Evolutionary conservation across 768 basidiomycete genomes (phyloP), one percentile per base, ranked within the genome.

Genomic region (Boletus subparvulus): DNA sequence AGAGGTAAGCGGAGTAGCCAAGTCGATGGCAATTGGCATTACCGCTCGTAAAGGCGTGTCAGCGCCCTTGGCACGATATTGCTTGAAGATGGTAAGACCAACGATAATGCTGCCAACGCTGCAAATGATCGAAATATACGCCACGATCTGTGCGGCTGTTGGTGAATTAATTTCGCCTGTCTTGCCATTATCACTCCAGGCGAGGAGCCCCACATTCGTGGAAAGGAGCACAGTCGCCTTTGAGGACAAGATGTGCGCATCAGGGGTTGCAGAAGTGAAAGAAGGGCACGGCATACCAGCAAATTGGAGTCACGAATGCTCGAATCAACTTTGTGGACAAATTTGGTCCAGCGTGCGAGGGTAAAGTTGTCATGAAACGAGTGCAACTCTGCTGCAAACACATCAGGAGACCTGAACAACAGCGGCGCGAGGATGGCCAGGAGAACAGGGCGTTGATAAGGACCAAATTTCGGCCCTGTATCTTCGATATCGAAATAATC

Each of bases 221-320:
- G 48, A 50, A n/a, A 71, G 43, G 6, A 71, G 63, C 24, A 71
- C 69, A 5, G 69, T 71, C 0, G 71, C 69, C 69, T 71, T 19
- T 33, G 14, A 33, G 44, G 7, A 33, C 19, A 32, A 36, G 6
- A 40, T 12, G 16, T 26, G 14, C 3, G 11, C 1, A 13, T 69
- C 32, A 54, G 19, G 9, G 45, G 7, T 19, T 12, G 7, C 24
- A 41, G 1, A 32, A 26, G 32, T 6, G 12, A 8, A 41, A 19
- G 1, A 16, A 47, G 4, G 40, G 16, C 4, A 40, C 26, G 14
- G 48, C 43, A 48, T 59, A 69, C 69, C 61, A 71, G 54, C 33
- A 71, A 45, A 40, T 71, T 71, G 33, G 69, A 71, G 37, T 71
- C 69, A 14, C 69, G 67, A 21, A 71, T 68, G n/a, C 69, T 71